Evolutionary conservation across 352 stramenopile species (phyloP).

Genomic region (Phytophthora fragariaefolia): DNA sequence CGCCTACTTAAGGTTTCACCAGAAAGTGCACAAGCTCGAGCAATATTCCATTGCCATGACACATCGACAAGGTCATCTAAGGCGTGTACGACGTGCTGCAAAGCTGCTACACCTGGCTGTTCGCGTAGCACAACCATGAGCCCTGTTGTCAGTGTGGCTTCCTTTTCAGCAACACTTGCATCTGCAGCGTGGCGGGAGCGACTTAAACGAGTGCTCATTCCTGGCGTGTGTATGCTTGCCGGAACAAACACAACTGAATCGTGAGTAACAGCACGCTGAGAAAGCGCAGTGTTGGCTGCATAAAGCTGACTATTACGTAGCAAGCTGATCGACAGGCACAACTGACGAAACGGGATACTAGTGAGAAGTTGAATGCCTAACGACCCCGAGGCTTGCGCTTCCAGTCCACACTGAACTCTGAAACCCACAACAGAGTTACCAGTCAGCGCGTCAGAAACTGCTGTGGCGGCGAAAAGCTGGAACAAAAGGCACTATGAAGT

Average conservation of each 20-base stretch:
- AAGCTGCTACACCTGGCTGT: conserved; percentile 21
- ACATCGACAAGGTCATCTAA: conserved; percentile 38
- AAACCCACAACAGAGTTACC: too few species aligned
- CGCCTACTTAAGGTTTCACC: conserved; percentile 6
- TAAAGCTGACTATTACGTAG: conserved; percentile 6
- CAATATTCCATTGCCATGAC: conserved; percentile 39
- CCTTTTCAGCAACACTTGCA: conserved; percentile 11
- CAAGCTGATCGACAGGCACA: conserved; percentile 18
- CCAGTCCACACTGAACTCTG: too few species aligned
- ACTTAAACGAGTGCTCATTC: conserved; percentile 4
- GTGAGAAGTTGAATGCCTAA: conserved; percentile 1
- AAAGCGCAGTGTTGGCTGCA: conserved; percentile 4
- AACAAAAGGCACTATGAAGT: conserved; percentile 3
- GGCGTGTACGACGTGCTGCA: conserved; percentile 34
- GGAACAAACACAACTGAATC: conserved; percentile 22
- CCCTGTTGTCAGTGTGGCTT: conserved; percentile 26
- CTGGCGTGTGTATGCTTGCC: background rate
- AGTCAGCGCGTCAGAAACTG: too few species aligned
- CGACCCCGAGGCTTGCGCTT: too few species aligned
- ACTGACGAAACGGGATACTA: conserved; percentile 28
- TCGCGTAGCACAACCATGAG: conserved; percentile 33
- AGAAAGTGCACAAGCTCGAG: conserved; percentile 30
- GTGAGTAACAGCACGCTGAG: background rate
- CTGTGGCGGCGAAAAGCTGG: background rate
- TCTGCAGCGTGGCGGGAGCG: background rate